Conservation (phyloP, 2,329 filamentous ascomycete genomes). For the Raffaelea arxii region DNA sequence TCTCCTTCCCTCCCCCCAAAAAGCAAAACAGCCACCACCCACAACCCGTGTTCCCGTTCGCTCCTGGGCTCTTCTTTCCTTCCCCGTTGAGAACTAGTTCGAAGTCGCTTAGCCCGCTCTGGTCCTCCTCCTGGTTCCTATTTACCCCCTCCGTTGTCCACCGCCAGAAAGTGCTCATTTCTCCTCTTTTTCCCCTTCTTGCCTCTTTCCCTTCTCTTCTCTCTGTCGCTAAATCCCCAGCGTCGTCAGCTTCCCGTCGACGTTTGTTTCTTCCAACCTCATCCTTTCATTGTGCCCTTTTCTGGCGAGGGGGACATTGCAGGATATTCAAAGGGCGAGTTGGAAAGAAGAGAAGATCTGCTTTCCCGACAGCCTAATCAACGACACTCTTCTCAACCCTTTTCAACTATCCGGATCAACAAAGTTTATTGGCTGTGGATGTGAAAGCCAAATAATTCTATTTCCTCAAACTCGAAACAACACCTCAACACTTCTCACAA, state of each 20-base stretch:
- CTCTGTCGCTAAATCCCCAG: background rate
- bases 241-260: too few species aligned
- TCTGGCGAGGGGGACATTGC: too few species aligned
- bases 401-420: too few species aligned
- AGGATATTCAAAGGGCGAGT: too few species aligned
- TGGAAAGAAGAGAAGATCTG: too few species aligned
- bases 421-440: too few species aligned
- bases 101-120: background rate
- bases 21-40: background rate
- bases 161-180: background rate
- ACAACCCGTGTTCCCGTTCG: background rate
- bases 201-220: background rate
- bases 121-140: constrained; percentile 1
- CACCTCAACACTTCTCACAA: too few species aligned
- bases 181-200: background rate
- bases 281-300: background rate
- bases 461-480: too few species aligned
- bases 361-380: too few species aligned
- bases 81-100: background rate
- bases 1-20: background rate
- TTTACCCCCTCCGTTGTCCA: background rate
- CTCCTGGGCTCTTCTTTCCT: background rate
- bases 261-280: background rate
- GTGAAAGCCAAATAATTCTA: too few species aligned
- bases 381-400: too few species aligned